Evolutionary conservation across 2,329 filamentous ascomycete species (phyloP), one percentile per base, ranked within the genome.

Genomic region (Parastagonospora nodorum): DNA sequence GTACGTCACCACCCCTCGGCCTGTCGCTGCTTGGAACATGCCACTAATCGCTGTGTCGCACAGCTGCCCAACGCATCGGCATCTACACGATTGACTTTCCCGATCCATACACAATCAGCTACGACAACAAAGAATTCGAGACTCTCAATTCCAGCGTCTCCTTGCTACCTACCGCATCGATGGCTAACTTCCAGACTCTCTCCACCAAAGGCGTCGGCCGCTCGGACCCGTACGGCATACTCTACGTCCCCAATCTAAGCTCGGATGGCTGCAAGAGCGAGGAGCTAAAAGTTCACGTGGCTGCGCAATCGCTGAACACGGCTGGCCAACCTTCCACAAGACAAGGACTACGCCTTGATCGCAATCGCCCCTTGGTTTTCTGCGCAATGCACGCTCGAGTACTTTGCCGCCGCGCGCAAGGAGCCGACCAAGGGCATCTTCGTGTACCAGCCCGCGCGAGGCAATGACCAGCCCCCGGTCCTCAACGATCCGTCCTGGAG

Each of bases 321-420:
- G 12, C 82, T 84, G 61, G 71, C 74, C n/a, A 82, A 94, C 64
- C 82, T 97, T 12, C 80, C 81, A 0, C 78, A 80, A 0, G 81
- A 82, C 42, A 69, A 72, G 15, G 85, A 88, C 59, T 91, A 90
- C 71, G 85, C 88, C 48, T 79, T 92, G 44, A 84, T 97, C 61
- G 92, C 89, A 27, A 77, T 97, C 45, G 92, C 90, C 19, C 93
- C 93, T 27, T 97, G 93, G 92, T 85, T 91, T 62, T 88, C 82
- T 55, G 77, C 81, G 7, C 77, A 84, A 24, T 99, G 93, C 69
- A 88, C 90, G 10, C 75, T 81, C 48, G 82, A 87, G 38, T 96
- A 91, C 69, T 80, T 97, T 40, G 75, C 80, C 14, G 76, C 78
- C 10, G 82, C 82, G 15, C 82, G 83, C n/a, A 84, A 87, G 58